Percentiles rank a stretch among this genome's conserved stretches.
These are phyloP conservation scores for Pythium folliculosum DNA, from an alignment of 352 stramenopile genomes.

Conservation along the genomic window DNA sequence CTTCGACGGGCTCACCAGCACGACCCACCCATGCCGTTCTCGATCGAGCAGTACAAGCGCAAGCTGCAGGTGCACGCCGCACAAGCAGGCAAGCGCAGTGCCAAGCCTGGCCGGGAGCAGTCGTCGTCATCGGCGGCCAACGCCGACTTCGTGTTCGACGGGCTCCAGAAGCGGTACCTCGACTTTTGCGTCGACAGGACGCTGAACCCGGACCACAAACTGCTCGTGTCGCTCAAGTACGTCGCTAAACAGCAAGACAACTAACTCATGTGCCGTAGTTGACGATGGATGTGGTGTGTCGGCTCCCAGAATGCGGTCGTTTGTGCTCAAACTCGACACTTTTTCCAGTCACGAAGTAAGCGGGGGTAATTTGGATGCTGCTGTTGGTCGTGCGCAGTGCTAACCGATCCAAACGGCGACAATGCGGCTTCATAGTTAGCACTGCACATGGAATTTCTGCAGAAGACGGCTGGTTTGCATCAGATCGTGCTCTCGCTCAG, in stretches of 20 bases:
- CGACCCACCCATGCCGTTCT: constrained; percentile 35
- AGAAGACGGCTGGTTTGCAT: constrained; percentile 32
- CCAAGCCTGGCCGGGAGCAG: background rate
- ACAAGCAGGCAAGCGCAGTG: constrained; percentile 3
- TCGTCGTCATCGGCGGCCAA: background rate
- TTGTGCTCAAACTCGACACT: constrained; percentile 49
- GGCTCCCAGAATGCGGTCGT: constrained; percentile 16
- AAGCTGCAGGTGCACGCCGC: constrained; percentile 53
- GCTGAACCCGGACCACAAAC: constrained; percentile 47
- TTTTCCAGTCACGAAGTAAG: constrained; percentile 55
- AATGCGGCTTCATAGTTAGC: constrained; percentile 32
- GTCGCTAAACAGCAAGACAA: background rate
- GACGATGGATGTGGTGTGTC: background rate
- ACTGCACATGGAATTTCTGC: constrained; percentile 54
- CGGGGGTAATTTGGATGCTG: background rate
- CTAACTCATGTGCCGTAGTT: too few species aligned
- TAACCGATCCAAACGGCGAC: background rate
- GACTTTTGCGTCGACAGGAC: constrained; percentile 57
- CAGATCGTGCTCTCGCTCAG: constrained; percentile 57
- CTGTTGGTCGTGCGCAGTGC: too few species aligned
- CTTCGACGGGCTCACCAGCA: background rate
- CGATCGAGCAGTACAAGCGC: constrained; percentile 62
- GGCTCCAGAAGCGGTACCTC: constrained; percentile 53
- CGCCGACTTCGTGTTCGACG: constrained; percentile 23
- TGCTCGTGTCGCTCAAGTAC: constrained; percentile 41